Base-by-base conservation (phyloP, 495 filamentous ascomycete genomes). In the Penicillium psychrofluorescens region DNA sequence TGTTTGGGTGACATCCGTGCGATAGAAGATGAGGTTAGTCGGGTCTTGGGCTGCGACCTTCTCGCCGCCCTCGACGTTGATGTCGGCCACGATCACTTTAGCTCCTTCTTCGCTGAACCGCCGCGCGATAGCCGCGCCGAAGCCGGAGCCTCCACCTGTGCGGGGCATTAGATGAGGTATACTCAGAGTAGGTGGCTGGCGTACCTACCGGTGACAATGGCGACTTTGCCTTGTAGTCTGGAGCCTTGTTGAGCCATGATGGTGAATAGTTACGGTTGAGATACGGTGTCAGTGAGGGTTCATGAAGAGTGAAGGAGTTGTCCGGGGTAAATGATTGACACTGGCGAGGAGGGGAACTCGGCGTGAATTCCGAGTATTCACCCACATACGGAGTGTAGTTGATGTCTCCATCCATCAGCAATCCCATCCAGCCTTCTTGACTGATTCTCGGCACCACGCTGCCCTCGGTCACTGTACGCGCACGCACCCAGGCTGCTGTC, bases 181-280 rank as follows among this genome's bases (percentile, higher is more conserved):
- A 13, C 11, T 7, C 1, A 8, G 15, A n/a, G 22, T 22, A n/a
- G 9, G 10, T 16, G n/a, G 16, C 10, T 28, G 4, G 2, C 33
- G 29, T 11, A 33, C 48, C 36, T 49, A 60, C 91, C 91, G 13
- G 92, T 98, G 56, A 98, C 78, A 50, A 98, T 81, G 61, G 87
- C 87, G 66, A 95, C 95, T 70, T 96, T 98, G 65, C 87, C 90
- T 38, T 81, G 72, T 14, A 98, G 74, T 49, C 66, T 53, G 11
- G 59, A 49, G 35, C 62, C 56, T 53, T 60, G 59, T 1, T 48
- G 15, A n/a, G 46, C 29, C 48, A 47, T 50, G 4, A 34, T 44
- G 8, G 11, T 11, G 16, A 11, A 31, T 28, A 14, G 32, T 27
- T 16, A 12, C 15, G 35, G 34, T 22, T 22, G 22, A 22, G 4